Conservation (phyloP, 2,329 filamentous ascomycete genomes). For the Aspergillus japonicus region DNA sequence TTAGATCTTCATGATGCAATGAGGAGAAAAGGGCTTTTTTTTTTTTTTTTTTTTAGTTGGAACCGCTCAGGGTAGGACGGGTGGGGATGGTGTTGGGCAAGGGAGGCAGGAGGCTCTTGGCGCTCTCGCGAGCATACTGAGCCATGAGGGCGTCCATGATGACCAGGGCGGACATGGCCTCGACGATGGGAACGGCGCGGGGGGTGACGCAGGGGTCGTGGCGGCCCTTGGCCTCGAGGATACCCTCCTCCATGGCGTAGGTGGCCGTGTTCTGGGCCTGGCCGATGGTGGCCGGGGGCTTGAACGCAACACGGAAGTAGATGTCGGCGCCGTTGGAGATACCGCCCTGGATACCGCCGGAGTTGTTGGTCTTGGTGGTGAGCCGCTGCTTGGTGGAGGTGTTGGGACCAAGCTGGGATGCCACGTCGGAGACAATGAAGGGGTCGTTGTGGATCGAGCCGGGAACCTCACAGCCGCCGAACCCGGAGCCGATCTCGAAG, state of each 20-base stretch:
- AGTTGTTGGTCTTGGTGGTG: slow-evolving; percentile 90
- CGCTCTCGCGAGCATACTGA: slow-evolving; percentile 64
- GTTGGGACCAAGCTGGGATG: slow-evolving; percentile 17
- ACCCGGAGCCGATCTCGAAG: slow-evolving; percentile 93
- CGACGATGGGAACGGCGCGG: slow-evolving; percentile 68
- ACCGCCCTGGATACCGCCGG: slow-evolving; percentile 89
- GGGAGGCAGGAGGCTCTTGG: slow-evolving; percentile 48
- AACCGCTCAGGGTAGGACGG: slow-evolving; percentile 23
- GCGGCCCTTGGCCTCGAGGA: slow-evolving; percentile 85
- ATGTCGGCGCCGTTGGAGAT: slow-evolving; percentile 92
- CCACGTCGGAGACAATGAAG: slow-evolving; percentile 60
- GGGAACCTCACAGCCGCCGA: slow-evolving; percentile 78
- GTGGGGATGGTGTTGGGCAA: slow-evolving; percentile 38
- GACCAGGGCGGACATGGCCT: slow-evolving; percentile 86
- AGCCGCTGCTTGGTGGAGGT: slow-evolving; percentile 54
- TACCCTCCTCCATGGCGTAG: slow-evolving; percentile 73
- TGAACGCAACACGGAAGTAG: slow-evolving; percentile 94
- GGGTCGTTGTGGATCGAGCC: slow-evolving; percentile 92
- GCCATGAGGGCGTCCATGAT: slow-evolving; percentile 84
- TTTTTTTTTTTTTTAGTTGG: not conserved
- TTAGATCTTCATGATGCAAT: not conserved
- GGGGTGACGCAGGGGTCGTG: slow-evolving; percentile 94
- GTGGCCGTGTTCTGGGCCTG: slow-evolving; percentile 80
- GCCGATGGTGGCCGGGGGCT: slow-evolving; percentile 89
- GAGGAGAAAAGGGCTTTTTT: not conserved